Percentiles rank a stretch among this genome's conserved stretches.
Conservation (phyloP, 768 basidiomycete genomes). For the Obba rivulosa region DNA sequence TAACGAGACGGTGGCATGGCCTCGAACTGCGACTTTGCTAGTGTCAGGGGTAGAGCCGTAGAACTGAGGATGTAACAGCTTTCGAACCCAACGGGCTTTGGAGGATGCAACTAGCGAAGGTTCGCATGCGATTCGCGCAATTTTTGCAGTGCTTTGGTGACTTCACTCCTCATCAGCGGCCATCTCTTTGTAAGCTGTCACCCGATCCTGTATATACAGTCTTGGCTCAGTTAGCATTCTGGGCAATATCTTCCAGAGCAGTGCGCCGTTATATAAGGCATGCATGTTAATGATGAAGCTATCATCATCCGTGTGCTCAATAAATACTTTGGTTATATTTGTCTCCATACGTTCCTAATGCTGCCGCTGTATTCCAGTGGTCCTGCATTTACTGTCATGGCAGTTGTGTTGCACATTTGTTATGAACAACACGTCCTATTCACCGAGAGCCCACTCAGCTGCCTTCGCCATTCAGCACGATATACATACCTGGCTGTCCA, state of each 20-base stretch:
- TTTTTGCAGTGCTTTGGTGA: no score
- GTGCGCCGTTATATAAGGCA: slow-evolving; percentile 27
- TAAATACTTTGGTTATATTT: not conserved
- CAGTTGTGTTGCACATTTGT: slow-evolving; percentile 11
- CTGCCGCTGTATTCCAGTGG: not conserved
- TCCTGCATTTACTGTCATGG: not conserved
- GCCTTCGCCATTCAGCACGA: no score
- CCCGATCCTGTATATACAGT: slow-evolving; percentile 11
- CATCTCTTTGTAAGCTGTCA: no score
- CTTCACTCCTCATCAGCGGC: no score
- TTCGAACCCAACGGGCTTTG: no score
- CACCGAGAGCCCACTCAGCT: not conserved
- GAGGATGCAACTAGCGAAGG: no score
- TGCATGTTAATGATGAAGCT: slow-evolving; percentile 24
- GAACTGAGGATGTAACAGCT: no score
- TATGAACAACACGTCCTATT: slow-evolving; percentile 2
- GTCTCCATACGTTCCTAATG: slow-evolving; percentile 2
- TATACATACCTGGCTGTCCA: no score
- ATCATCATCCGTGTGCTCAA: not conserved
- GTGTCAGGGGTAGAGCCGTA: no score
- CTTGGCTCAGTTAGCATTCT: slow-evolving; percentile 14
- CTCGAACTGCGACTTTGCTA: no score
- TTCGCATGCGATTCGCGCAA: no score
- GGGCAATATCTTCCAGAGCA: slow-evolving; percentile 18
- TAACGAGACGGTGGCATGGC: no score